Base-by-base conservation (phyloP, 768 basidiomycete species). In the Pisolithus microcarpus region DNA sequence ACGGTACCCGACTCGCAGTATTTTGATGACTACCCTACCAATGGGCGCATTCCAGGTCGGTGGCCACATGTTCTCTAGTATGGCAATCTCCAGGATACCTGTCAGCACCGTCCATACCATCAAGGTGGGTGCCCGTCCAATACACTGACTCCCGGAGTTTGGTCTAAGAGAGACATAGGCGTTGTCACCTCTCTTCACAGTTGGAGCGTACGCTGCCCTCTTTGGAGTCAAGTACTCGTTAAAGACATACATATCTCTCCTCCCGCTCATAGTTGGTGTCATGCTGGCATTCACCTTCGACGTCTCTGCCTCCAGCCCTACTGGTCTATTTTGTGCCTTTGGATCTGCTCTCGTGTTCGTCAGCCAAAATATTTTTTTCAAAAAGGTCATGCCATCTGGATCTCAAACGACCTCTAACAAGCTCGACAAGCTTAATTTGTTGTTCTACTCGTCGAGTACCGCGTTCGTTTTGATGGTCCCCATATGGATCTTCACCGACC, bases 21-120 rank as follows among this genome's bases (percentile, higher is more conserved):
- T 96, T 55, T 58, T 98, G 23, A 72, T 70, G 52, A 87, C 76
- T 52, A 96, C 94, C 2, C 64, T 96, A 24, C 91, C 94, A 1
- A 98, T 98, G 95, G 94, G 93, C 21, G 77, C 88, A 54, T 99
- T 99, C 66, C 96, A 99, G 70, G 94, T 99, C 31, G 91, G 85
- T 7, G 96, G 96, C 1, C 96, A 99, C 65, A 91, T 99, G 61
- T 97, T 96, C 66, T 93, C 93, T 16, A 95, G 92, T 59, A 85
- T 99, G 72, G 96, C 96, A 10, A 99, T 97, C 48, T 91, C 93
- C 45, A 77, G 92, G 46, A 95, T 97, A 54, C 91, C 89, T 2
- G 96, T 99, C 52, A 92, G 89, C 72, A 99, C 96, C 0, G 93
- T 97, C 13, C 96, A 99, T 67, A 98, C 95, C 43, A 97, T 98